A percentile compares a stretch with the other conserved stretches of the same genome.
These are phyloP conservation scores for Somion occarium DNA, from an alignment of 1,284 basidiomycete species.

Conservation along the genomic window DNA sequence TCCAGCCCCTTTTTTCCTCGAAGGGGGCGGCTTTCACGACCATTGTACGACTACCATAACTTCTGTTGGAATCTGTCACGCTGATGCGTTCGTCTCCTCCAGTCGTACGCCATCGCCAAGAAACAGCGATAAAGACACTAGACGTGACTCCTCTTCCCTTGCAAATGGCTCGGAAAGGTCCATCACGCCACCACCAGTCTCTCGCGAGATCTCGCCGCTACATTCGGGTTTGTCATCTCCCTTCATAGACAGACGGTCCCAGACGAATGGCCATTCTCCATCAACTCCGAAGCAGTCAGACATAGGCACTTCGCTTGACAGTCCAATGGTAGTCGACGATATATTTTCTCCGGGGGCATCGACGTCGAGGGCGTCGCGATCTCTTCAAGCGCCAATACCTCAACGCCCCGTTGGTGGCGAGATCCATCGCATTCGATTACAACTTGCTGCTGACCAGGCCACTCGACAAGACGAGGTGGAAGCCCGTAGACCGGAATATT, in stretches of 20 bases:
- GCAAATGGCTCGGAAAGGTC: neutral
- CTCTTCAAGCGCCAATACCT: conserved; percentile 21
- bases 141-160: neutral
- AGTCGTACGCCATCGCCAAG: conserved; percentile 6
- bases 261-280: conserved; percentile 9
- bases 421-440: conserved; percentile 52
- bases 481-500: conserved; percentile 60
- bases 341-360: conserved; percentile 31
- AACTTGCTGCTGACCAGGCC: conserved; percentile 43
- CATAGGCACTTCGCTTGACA: conserved; percentile 16
- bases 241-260: conserved; percentile 21
- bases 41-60: too few relatives aligned
- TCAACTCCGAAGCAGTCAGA: conserved; percentile 15
- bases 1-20: conserved; percentile 23
- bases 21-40: conserved; percentile 13
- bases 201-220: conserved; percentile 17
- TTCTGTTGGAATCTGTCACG: too few relatives aligned
- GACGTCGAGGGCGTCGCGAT: conserved; percentile 21
- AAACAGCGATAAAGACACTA: neutral
- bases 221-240: conserved; percentile 29
- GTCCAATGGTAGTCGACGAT: conserved; percentile 27
- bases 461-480: conserved; percentile 49
- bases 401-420: conserved; percentile 42
- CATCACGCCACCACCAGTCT: conserved; percentile 11
- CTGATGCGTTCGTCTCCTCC: too few relatives aligned